A percentile compares a stretch with the other conserved stretches of the same genome.
Evolutionary conservation across 1,284 basidiomycete species (phyloP).

Genomic region (Pseudozyma tsukubaensis): DNA sequence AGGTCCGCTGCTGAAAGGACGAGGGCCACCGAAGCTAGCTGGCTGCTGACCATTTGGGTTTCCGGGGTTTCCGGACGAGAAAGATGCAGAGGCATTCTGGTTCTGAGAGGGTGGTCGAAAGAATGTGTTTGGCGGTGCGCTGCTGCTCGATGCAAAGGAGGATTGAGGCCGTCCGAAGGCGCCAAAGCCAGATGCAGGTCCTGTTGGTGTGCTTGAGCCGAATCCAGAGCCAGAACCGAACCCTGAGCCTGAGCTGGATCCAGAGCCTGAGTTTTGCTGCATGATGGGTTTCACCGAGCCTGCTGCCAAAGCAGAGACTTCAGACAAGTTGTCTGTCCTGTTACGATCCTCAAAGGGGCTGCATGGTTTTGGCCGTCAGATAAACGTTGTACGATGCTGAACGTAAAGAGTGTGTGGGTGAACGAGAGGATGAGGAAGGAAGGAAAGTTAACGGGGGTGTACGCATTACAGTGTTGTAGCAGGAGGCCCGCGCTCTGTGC

Average conservation of each 20-base stretch:
- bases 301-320: constrained; percentile 5
- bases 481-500: not conserved
- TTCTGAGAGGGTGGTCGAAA: constrained; percentile 19
- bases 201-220: not conserved
- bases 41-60: constrained; percentile 15
- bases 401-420: not conserved
- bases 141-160: constrained; percentile 21
- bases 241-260: constrained; percentile 10
- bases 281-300: constrained; percentile 1
- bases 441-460: not conserved
- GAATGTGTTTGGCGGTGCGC: constrained; percentile 37
- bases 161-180: constrained; percentile 21
- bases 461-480: not conserved
- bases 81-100: constrained; percentile 16
- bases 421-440: not conserved
- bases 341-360: not conserved
- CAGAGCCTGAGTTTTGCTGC: constrained; percentile 18
- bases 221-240: constrained; percentile 3
- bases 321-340: not conserved
- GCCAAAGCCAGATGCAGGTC: constrained; percentile 11
- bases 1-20: constrained; percentile 10
- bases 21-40: constrained; percentile 15
- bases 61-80: not conserved
- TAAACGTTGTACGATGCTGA: not conserved
- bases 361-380: constrained; percentile 1